Evolutionary conservation across 176 grass and related monocot genomes (phyloP).

Genomic region (Juncus effusus): DNA sequence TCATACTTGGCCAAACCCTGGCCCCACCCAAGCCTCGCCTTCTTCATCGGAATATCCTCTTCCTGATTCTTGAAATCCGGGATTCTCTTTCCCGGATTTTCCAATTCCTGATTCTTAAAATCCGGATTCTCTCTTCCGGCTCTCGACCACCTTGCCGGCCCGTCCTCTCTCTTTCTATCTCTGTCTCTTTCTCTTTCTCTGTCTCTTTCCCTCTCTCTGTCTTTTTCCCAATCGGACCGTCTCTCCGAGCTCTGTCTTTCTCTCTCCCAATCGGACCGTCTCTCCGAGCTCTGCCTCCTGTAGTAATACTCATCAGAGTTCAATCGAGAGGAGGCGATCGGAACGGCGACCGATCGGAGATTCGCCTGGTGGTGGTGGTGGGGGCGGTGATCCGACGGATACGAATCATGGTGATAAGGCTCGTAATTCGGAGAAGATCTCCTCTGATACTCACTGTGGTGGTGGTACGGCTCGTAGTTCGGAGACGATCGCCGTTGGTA

Average conservation of each 20-base stretch:
- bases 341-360: slow-evolving; percentile 71
- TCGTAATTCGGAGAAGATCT: slow-evolving; percentile 36
- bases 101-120: slow-evolving; percentile 19
- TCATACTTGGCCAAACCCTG: slow-evolving; percentile 97
- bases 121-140: slow-evolving; percentile 21
- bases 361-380: slow-evolving; percentile 41
- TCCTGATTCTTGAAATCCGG: slow-evolving; percentile 30
- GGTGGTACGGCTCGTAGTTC: slow-evolving; percentile 14
- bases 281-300: slow-evolving; percentile 43
- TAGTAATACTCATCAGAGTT: slow-evolving; percentile 33
- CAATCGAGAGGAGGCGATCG: slow-evolving; percentile 36
- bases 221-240: slow-evolving; percentile 45
- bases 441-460: background rate
- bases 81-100: slow-evolving; percentile 22
- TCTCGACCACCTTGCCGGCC: slow-evolving; percentile 39
- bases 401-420: slow-evolving; percentile 21
- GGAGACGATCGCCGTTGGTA: slow-evolving; percentile 17
- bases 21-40: slow-evolving; percentile 86
- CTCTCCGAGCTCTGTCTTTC: slow-evolving; percentile 46
- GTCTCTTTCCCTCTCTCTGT: slow-evolving; percentile 30
- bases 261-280: slow-evolving; percentile 31
- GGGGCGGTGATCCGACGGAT: slow-evolving; percentile 49
- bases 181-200: slow-evolving; percentile 43
- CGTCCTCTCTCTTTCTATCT: slow-evolving; percentile 50
- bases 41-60: slow-evolving; percentile 67